Percentiles rank a stretch among this genome's conserved stretches.
Conservation (phyloP, 768 basidiomycete genomes). For the Collybia nuda region DNA sequence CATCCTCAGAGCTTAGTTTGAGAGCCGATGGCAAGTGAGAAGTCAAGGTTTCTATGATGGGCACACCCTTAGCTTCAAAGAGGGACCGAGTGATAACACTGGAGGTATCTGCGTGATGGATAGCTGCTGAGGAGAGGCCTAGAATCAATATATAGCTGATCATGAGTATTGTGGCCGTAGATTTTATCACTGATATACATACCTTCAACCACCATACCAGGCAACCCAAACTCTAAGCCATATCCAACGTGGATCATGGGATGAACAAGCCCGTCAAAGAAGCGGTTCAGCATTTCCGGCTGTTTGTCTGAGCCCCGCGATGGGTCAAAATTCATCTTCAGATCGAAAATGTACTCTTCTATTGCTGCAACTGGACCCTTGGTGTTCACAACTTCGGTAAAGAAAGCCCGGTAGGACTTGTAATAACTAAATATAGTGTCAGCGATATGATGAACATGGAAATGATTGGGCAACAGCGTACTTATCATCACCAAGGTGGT, state of each 20-base stretch:
- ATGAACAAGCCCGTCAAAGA: constrained; percentile 58
- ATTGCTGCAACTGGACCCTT: constrained; percentile 41
- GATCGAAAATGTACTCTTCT: constrained; percentile 58
- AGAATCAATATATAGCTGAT: constrained; percentile 1
- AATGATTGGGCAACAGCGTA: background rate
- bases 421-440: constrained; percentile 46
- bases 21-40: constrained; percentile 5
- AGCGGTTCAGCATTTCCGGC: constrained; percentile 26
- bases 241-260: constrained; percentile 65
- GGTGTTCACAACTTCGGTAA: constrained; percentile 34
- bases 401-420: constrained; percentile 50
- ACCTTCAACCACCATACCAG: constrained; percentile 68
- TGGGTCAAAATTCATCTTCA: constrained; percentile 39
- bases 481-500: constrained; percentile 53
- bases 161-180: background rate
- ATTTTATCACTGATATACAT: background rate
- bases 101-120: constrained; percentile 38
- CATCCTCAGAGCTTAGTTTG: background rate
- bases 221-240: constrained; percentile 59
- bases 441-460: background rate
- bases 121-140: constrained; percentile 60
- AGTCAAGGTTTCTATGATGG: background rate
- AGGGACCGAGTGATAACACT: constrained; percentile 28
- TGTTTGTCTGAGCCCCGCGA: constrained; percentile 10
- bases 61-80: constrained; percentile 9